Conservation (phyloP, 1,284 basidiomycete species). For the Ustilago loliicola region DNA sequence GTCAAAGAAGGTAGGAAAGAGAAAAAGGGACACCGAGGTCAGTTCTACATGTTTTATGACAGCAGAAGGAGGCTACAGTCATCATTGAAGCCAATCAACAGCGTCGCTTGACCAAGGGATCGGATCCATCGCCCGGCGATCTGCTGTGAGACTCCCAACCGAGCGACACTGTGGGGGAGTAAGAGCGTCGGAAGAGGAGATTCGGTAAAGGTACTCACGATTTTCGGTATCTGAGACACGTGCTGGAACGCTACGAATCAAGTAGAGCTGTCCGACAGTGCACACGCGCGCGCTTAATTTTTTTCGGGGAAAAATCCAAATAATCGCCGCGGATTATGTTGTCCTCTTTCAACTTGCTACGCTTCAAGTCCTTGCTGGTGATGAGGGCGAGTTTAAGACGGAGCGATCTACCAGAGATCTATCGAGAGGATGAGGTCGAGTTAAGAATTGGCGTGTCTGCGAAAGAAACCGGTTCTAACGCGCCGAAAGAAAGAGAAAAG, state of each 20-base stretch:
- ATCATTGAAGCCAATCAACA: not conserved
- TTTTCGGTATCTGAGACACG: constrained; percentile 26
- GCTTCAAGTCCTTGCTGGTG: too few relatives aligned
- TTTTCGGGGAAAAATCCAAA: not conserved
- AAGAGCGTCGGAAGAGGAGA: not conserved
- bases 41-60: not conserved
- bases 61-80: not conserved
- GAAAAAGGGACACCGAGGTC: not conserved
- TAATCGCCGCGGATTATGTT: too few relatives aligned
- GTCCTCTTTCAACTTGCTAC: not conserved
- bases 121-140: not conserved
- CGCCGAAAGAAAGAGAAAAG: constrained; percentile 1
- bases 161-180: not conserved
- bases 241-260: constrained; percentile 23
- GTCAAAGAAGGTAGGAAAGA: not conserved
- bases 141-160: not conserved
- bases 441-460: not conserved
- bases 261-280: constrained; percentile 31
- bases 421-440: not conserved
- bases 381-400: not conserved
- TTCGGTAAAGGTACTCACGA: constrained; percentile 19
- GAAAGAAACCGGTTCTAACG: constrained; percentile 31
- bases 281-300: constrained; percentile 8
- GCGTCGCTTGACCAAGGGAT: not conserved
- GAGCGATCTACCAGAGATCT: constrained; percentile 29